phyloP scores from a whole-genome alignment of 2,329 filamentous ascomycete genomes.

The Neopestalotiopsis rosae region DNA sequence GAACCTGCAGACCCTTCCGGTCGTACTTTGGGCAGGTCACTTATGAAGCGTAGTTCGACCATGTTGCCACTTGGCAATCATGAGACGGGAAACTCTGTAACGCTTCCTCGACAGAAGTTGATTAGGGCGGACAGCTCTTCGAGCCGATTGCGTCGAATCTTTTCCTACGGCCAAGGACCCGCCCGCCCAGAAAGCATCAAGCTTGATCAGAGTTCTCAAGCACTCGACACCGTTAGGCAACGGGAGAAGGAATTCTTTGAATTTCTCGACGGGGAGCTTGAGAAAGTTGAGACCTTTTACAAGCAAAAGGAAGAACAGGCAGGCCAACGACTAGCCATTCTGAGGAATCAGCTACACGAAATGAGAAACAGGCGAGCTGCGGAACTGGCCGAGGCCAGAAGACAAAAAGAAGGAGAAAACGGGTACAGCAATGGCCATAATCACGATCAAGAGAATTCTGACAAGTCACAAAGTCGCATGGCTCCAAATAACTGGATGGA shows the following conservation, averaged over 20 bases:
- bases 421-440: slow-evolving; percentile 27
- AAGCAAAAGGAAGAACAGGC: slow-evolving; percentile 86
- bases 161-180: slow-evolving; percentile 43
- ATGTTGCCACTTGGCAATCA: slow-evolving; percentile 23
- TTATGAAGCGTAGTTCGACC: slow-evolving; percentile 44
- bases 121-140: slow-evolving; percentile 21
- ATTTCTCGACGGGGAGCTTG: slow-evolving; percentile 82
- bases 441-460: slow-evolving; percentile 23
- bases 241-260: slow-evolving; percentile 84
- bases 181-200: slow-evolving; percentile 40
- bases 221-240: slow-evolving; percentile 62
- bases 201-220: slow-evolving; percentile 49
- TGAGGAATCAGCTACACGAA: slow-evolving; percentile 87
- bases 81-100: not conserved
- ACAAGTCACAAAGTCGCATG: slow-evolving; percentile 21
- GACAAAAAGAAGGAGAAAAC: slow-evolving; percentile 38
- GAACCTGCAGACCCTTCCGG: slow-evolving; percentile 22
- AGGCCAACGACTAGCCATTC: slow-evolving; percentile 68
- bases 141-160: slow-evolving; percentile 44
- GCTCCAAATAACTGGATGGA: slow-evolving; percentile 50
- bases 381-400: slow-evolving; percentile 62
- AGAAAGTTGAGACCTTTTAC: slow-evolving; percentile 95
- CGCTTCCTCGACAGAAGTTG: slow-evolving; percentile 22
- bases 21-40: slow-evolving; percentile 30
- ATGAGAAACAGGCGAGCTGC: slow-evolving; percentile 85